Evolutionary conservation across 2,329 filamentous ascomycete genomes (phyloP), one percentile per base, ranked within the genome.

Genomic region (Geoglossum cookeanum): DNA sequence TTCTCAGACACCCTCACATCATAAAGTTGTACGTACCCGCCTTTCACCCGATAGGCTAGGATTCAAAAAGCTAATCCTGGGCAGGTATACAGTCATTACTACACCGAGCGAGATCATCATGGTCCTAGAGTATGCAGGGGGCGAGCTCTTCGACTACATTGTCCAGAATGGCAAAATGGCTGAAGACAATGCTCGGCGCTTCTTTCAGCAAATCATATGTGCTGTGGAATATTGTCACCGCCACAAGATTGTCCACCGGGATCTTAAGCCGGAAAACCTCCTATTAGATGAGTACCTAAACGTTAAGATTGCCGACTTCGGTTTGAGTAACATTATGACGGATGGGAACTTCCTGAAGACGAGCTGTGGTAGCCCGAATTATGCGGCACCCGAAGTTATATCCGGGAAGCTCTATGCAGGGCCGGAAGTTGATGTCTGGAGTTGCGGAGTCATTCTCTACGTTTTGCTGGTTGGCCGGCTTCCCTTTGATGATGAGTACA

Each of bases 291-390:
- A 94, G 62, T 84, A 94, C 59, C 84, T 95, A 67, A 96, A 98
- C 65, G 91, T 98, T 71, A 98, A 98, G 75, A 98, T 98, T 72
- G 92, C 92, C 65, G 92, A 98, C 71, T 98, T 98, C 64, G 92
- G 92, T 58, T 76, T 98, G 58, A 97, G 91, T 74, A 98, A 98
- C 68, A 98, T 98, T 72, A 98, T 98, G 92, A 97, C 92, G 0
- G 92, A 98, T 68, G 92, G 92, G 30, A 98, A 98, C 69, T 98
- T 98, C 68, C 79, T 98, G 65, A 97, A 96, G 74, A 98, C 92
- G 0, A 97, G 90, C 68, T 98, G 92, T 66, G 92, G 92, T 56
- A 97, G 91, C 67, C 92, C 92, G 47, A 98, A 98, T 70, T 98
- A 98, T 69, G 92, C 92, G 11, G 92, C 92, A 0, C 92, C 92